A percentile compares a stretch with the other conserved stretches of the same genome.
Evolutionary conservation across 768 basidiomycete species (phyloP).

Genomic region (Pleurotus salmoneostramineus): DNA sequence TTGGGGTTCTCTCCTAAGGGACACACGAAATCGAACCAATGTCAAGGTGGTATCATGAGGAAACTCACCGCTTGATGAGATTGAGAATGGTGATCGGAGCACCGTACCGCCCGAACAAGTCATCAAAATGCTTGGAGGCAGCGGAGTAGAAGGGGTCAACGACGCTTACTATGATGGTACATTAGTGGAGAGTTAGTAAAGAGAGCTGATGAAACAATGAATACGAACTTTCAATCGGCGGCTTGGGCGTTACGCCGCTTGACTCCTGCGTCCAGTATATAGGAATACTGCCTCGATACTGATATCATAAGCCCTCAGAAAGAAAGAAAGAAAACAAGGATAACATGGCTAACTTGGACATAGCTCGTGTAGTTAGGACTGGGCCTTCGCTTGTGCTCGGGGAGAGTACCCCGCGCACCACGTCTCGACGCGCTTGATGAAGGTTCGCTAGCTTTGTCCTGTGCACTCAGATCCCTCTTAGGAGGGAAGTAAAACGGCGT

Average conservation of each 20-base stretch:
- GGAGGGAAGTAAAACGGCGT: conserved; percentile 84
- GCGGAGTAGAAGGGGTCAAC: conserved; percentile 95
- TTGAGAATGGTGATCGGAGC: conserved; percentile 89
- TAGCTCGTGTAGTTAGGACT: conserved; percentile 93
- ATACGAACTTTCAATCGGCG: conserved; percentile 89
- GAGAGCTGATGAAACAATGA: background rate
- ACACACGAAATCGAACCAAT: background rate
- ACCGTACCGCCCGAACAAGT: conserved; percentile 87
- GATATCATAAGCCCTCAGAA: background rate
- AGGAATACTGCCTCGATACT: conserved; percentile 95
- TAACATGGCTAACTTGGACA: conserved; percentile 60
- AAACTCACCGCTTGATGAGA: conserved; percentile 64
- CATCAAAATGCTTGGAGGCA: conserved; percentile 89
- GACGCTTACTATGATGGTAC: conserved; percentile 62
- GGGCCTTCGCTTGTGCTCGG: conserved; percentile 38
- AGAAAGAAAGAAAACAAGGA: background rate
- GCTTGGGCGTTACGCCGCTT: conserved; percentile 84
- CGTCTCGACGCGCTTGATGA: background rate
- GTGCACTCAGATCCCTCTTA: conserved; percentile 28
- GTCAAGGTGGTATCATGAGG: background rate
- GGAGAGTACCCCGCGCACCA: background rate
- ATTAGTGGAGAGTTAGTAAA: conserved; percentile 4
- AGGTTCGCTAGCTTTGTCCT: background rate
- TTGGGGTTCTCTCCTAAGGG: conserved; percentile 45
- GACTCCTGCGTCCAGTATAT: conserved; percentile 96